Evolutionary conservation across 2,329 filamentous ascomycete species (phyloP), one percentile per base, ranked within the genome.

Genomic region (Ophiostoma novo-ulmi): DNA sequence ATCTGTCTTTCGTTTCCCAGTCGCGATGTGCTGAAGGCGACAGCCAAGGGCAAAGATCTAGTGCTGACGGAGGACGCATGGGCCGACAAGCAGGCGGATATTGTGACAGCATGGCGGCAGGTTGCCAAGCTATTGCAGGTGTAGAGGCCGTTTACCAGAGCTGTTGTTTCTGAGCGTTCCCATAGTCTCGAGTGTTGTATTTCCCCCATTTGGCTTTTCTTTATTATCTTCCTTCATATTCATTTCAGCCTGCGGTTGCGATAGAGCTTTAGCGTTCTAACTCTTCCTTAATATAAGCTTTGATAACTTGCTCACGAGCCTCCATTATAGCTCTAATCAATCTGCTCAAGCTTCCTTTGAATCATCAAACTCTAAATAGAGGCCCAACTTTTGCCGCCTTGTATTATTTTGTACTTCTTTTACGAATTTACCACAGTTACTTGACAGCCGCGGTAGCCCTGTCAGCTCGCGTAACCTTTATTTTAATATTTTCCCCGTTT

Each of bases 31-130:
- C 52, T 58, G 7, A 58, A 26, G 52, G 26, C n/a, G 52, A 22
- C 52, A 7, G 52, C 52, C 52, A 58, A 58, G 41, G 76, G 75
- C 14, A 38, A 69, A 38, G 71, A 74, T 1, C 44, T 76, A 39
- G 73, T 71, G 0, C 71, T 77, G 44, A 22, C 48, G 13, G 44
- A 44, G 22, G 26, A 63, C 1, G 70, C 20, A 4, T 77, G 75
- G 75, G 22, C 22, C 11, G 73, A 75, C 41, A 70, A 72, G 38
- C 68, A 61, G 36, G 71, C 66, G 7, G 73, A 74, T 31, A 72
- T 77, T 36, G 20, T 71, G n/a, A 55, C 61, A 38, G 70, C 70
- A 2, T 77, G 75, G 75, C 71, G 71, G 14, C 52, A 75, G 38
- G 67, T 76, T 70, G 70, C 70, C 3, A 69, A 10, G 7, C 55